phyloP scores from a whole-genome alignment of 352 stramenopile genomes.

The Blastocystis sp. region DNA sequence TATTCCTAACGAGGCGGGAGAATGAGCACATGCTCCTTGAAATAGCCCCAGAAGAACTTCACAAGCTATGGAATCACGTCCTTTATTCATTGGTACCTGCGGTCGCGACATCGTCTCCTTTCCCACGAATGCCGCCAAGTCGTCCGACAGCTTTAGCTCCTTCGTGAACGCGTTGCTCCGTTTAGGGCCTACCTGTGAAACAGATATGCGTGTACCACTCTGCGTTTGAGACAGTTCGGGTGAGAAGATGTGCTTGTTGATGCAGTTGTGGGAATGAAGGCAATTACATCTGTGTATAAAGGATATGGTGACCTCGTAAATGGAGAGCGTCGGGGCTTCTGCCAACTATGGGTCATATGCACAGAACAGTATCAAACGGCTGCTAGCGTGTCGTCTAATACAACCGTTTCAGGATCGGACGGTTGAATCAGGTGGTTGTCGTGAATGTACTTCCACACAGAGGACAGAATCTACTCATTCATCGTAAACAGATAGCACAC shows the following conservation, averaged over 20 bases:
- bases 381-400: not conserved
- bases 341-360: not conserved
- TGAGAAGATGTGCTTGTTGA: conserved; percentile 24
- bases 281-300: not conserved
- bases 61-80: not conserved
- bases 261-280: not conserved
- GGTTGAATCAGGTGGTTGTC: conserved; percentile 19
- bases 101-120: not conserved
- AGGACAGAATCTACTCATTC: conserved; percentile 10
- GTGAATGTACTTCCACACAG: conserved; percentile 63
- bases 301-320: conserved; percentile 61
- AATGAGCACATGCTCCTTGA: not conserved
- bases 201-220: not conserved
- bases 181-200: not conserved
- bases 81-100: not conserved
- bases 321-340: conserved; percentile 11
- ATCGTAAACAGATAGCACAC: not conserved
- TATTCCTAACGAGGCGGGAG: not conserved
- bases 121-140: not conserved
- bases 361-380: not conserved
- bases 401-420: conserved; percentile 27
- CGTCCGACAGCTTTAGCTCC: not conserved
- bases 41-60: conserved; percentile 21
- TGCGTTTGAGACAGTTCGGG: conserved; percentile 1
- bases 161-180: not conserved